A percentile compares a stretch with the other conserved stretches of the same genome.
These are phyloP conservation scores for Suillus subluteus DNA, from an alignment of 768 basidiomycete species.

Conservation along the genomic window DNA sequence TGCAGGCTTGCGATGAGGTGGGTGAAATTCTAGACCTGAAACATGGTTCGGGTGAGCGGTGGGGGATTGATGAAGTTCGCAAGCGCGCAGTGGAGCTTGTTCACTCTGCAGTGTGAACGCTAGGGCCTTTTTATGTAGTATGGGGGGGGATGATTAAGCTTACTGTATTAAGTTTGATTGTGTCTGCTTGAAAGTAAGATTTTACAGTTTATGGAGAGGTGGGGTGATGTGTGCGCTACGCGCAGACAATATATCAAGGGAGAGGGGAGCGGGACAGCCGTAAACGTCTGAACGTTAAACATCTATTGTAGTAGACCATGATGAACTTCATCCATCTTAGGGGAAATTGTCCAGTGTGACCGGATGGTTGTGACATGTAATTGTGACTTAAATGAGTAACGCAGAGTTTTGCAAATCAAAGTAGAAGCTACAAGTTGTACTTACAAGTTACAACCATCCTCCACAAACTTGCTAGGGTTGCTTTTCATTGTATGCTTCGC, in stretches of 20 bases:
- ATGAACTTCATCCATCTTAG: background rate
- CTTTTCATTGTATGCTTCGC: conserved; percentile 42
- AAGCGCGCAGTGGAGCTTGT: conserved; percentile 78
- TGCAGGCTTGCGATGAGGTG: conserved; percentile 89
- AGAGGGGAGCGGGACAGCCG: background rate
- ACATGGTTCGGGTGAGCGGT: conserved; percentile 72
- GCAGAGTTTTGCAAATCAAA: background rate
- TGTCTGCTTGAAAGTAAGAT: too few relatives aligned
- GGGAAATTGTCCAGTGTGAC: background rate
- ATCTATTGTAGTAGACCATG: background rate
- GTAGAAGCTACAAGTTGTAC: background rate
- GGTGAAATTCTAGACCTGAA: conserved; percentile 91
- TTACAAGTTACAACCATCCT: background rate
- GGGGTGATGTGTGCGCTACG: background rate
- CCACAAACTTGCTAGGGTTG: conserved; percentile 10
- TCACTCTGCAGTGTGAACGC: conserved; percentile 29
- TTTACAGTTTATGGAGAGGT: background rate
- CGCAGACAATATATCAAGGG: background rate
- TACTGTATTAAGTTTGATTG: too few relatives aligned
- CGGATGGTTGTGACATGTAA: background rate
- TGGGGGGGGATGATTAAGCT: too few relatives aligned
- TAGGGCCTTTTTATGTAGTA: too few relatives aligned
- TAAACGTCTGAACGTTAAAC: background rate
- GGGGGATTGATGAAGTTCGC: conserved; percentile 77
- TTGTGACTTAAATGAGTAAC: background rate